Evolutionary conservation across 2,329 filamentous ascomycete genomes (phyloP), one percentile per base, ranked within the genome.

Genomic region (Cercospora sojina): DNA sequence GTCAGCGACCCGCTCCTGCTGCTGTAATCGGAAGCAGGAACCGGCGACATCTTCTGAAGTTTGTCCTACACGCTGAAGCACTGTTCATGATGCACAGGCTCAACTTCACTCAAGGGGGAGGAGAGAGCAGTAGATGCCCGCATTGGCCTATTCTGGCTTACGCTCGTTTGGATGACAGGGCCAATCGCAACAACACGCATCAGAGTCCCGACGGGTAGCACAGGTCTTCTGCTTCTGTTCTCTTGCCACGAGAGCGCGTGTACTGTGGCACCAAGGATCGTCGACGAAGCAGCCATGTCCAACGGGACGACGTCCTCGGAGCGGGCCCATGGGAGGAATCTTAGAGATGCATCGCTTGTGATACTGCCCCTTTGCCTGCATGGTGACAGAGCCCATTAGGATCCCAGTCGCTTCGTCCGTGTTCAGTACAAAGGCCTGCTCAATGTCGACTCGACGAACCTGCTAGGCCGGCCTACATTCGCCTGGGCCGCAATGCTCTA

Each of bases 281-380:
- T 13, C 35, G 18, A 60, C 59, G 62, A 59, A 59, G 62, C 58
- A 65, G 64, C 64, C 57, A 61, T 61, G 64, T 65, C 32, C 47
- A 23, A 65, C 58, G 29, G 47, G 18, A 38, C 13, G 47, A 18
- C 23, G 13, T 56, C 16, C 25, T n/a, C 51, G 31, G 51, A 56
- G 10, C 25, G 25, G 20, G 35, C 35, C 35, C 16, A 9, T 41
- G 35, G n/a, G 35, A 41, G 35, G 3, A 3, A 18, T 16, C n/a
- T 20, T 43, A 13, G 32, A 59, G 57, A 59, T 27, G 57, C 32
- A 38, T 41, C 55, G 43, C n/a, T 49, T n/a, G 8, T 18, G n/a
- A 49, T 9, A 23, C 43, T 20, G 43, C 43, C 43, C 18, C 12
- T 18, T 5, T 49, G 5, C 43, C 18, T 49, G 47, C 20, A 12